Evolutionary conservation across 306 rosid species (phyloP).

Genomic region (Lathyrus tuberosus): DNA sequence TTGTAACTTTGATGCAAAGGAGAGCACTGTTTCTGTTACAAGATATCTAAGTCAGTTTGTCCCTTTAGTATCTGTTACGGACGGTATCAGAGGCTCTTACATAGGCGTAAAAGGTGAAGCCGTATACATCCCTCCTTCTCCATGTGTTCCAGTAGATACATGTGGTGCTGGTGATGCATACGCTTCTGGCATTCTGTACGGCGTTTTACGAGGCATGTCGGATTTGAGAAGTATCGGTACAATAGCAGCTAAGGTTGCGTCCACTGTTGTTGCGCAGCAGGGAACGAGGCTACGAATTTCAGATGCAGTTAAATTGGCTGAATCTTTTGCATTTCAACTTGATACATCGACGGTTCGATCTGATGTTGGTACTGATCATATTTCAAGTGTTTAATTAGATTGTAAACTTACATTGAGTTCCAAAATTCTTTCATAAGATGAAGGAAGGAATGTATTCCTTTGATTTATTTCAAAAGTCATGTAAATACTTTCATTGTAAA

Average conservation of each 20-base stretch:
- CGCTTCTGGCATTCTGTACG: conserved; percentile 83
- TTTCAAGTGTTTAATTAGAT: conserved; percentile 62
- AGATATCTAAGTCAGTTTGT: conserved; percentile 91
- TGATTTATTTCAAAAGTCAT: conserved; percentile 37
- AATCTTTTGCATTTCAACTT: conserved; percentile 52
- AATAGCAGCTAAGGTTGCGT: conserved; percentile 80
- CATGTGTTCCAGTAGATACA: conserved; percentile 86
- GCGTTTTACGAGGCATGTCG: conserved; percentile 66
- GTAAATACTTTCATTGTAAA: conserved; percentile 40
- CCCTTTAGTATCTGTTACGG: conserved; percentile 83
- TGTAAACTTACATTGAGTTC: conserved; percentile 19
- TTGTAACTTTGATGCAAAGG: conserved; percentile 65
- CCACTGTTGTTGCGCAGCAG: conserved; percentile 92
- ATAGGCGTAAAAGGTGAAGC: conserved; percentile 89
- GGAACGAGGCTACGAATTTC: conserved; percentile 85
- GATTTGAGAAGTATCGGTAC: conserved; percentile 80
- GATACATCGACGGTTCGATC: conserved; percentile 50
- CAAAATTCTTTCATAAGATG: conserved; percentile 43
- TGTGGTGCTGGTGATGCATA: conserved; percentile 99
- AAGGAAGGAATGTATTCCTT: conserved; percentile 28
- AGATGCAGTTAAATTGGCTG: conserved; percentile 77
- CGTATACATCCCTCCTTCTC: conserved; percentile 82
- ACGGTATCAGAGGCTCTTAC: conserved; percentile 82
- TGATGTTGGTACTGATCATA: conserved; percentile 71
- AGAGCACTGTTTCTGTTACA: conserved; percentile 63